Percentiles rank a stretch among this genome's conserved stretches.
These are phyloP conservation scores for Triticum aestivum DNA, from an alignment of 176 grass and related monocot species.

Conservation along the genomic window DNA sequence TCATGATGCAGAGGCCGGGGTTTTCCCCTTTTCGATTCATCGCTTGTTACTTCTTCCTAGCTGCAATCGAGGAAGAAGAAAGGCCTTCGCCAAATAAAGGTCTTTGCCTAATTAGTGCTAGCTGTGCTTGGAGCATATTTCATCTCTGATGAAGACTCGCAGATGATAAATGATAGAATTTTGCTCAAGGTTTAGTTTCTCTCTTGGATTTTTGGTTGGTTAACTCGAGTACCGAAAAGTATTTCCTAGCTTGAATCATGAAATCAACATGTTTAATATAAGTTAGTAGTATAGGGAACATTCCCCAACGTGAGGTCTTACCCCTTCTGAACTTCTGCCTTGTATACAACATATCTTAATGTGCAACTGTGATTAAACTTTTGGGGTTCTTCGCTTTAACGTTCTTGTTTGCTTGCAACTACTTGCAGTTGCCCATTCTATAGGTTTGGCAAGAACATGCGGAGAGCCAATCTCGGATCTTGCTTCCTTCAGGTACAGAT, in stretches of 20 bases:
- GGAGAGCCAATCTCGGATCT: conserved; percentile 81
- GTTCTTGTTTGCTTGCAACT: conserved; percentile 17
- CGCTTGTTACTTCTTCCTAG: background rate
- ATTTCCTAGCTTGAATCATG: background rate
- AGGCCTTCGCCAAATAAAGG: background rate
- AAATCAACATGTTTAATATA: conserved; percentile 7
- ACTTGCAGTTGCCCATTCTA: conserved; percentile 91
- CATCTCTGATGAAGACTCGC: background rate
- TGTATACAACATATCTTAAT: conserved; percentile 16
- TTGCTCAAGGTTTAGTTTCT: background rate
- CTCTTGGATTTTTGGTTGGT: background rate
- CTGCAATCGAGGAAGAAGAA: background rate
- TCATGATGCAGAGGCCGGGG: too few relatives aligned
- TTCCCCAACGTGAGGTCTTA: conserved; percentile 23
- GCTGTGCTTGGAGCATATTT: background rate
- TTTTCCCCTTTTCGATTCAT: too few relatives aligned
- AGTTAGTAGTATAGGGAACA: conserved; percentile 5
- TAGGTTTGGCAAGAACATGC: conserved; percentile 93
- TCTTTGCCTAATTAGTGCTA: background rate
- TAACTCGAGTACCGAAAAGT: background rate
- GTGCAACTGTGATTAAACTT: conserved; percentile 29
- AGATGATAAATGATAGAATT: background rate
- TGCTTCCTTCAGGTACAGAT: conserved; percentile 91
- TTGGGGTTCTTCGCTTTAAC: conserved; percentile 11
- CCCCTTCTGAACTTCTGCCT: background rate